Evolutionary conservation across 1,284 basidiomycete genomes (phyloP), one percentile per base, ranked within the genome.

Genomic region (Retiboletus flavoniger): DNA sequence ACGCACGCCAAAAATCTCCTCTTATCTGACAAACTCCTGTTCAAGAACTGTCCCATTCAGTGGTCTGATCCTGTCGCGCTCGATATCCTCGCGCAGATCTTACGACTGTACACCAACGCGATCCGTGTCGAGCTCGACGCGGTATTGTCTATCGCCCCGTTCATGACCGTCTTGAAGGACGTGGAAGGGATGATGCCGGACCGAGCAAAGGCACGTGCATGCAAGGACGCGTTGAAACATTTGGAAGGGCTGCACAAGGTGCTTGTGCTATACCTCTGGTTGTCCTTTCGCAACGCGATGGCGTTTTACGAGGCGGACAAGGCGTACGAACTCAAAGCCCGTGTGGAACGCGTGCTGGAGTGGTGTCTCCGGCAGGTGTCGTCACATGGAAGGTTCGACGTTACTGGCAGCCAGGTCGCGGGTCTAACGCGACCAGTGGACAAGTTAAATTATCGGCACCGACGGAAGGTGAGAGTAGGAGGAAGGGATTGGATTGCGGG

Each of bases 221-320:
- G 59, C 39, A 62, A 64, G 40, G 62, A 69, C 0, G 67, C 72
- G 8, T 68, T 86, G 47, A 60, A 63, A 47, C 63, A 70, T n/a
- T 76, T 98, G 35, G 96, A 98, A 72, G 78, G 80, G 3, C 72
- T 95, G 51, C 95, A 98, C 72, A 89, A 90, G 62, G 74, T 84
- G n/a, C 68, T 95, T 26, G 85, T 90, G 16, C 63, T 91, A 17
- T 98, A 98, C 71, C 76, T 93, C 50, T 99, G 96, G 96, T 78
- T 97, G 54, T 79, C 80, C 21, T 88, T 85, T 71, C 84, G 95
- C n/a, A 80, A 86, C 47, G 81, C 85, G 1, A 76, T 94, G 44
- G 79, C 84, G 11, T 98, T 92, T 69, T 75, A 81, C 16, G 80
- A 89, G 34, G 74, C 79, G 31, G 69, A 74, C 10, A 72, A 78